These are phyloP conservation scores for Pichia californica DNA, from an alignment of 805 yeast species.

Conservation along the genomic window DNA sequence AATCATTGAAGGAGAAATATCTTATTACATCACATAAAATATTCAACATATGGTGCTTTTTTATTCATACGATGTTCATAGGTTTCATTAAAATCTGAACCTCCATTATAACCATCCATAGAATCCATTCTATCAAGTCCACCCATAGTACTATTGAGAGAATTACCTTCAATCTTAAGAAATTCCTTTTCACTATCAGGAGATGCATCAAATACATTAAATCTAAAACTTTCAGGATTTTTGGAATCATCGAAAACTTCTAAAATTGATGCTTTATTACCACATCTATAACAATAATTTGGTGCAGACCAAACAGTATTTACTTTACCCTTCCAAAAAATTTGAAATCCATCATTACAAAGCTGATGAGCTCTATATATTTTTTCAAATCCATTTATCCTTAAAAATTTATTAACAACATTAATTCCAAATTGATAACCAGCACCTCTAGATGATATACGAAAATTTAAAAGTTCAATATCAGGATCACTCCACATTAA, in stretches of 20 bases:
- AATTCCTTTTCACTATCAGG: slow-evolving; percentile 79
- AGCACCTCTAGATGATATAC: slow-evolving; percentile 92
- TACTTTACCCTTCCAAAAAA: slow-evolving; percentile 83
- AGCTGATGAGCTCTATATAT: slow-evolving; percentile 92
- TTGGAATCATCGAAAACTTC: slow-evolving; percentile 60
- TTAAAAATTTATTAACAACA: slow-evolving; percentile 80
- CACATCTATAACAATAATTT: slow-evolving; percentile 94
- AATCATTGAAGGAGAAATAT: no score
- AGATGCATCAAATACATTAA: slow-evolving; percentile 95
- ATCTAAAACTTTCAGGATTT: slow-evolving; percentile 54
- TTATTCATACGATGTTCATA: slow-evolving; percentile 20
- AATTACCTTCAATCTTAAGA: slow-evolving; percentile 26
- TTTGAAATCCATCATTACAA: slow-evolving; percentile 93
- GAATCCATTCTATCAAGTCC: slow-evolving; percentile 23
- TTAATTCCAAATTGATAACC: slow-evolving; percentile 94
- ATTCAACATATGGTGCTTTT: slow-evolving; percentile 36
- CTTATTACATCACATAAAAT: slow-evolving; percentile 33
- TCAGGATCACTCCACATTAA: slow-evolving; percentile 99
- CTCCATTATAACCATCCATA: slow-evolving; percentile 11
- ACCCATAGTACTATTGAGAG: slow-evolving; percentile 15
- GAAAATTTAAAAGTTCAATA: slow-evolving; percentile 69
- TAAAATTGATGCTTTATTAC: slow-evolving; percentile 94
- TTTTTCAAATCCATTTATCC: slow-evolving; percentile 70
- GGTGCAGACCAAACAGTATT: slow-evolving; percentile 99
- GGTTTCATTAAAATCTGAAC: slow-evolving; percentile 5